Evolutionary conservation across 2,329 filamentous ascomycete species (phyloP).

Genomic region (Claviceps fusiformis): DNA sequence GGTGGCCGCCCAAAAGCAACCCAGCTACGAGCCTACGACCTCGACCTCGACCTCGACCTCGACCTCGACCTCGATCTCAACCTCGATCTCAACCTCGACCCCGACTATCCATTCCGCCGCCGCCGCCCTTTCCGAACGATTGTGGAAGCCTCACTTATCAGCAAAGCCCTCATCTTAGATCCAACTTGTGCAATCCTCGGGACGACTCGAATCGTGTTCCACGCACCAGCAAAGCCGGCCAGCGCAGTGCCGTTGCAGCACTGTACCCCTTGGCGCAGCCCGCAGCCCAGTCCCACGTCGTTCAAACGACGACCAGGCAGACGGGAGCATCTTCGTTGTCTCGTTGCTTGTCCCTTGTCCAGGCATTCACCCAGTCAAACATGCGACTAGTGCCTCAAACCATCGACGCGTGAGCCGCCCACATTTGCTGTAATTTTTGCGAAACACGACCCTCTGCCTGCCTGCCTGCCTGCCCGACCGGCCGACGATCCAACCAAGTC

Average conservation of each 20-base stretch:
- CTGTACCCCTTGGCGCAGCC: conserved; percentile 1
- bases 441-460: neutral
- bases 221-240: neutral
- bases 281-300: neutral
- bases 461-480: no score
- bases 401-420: neutral
- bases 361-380: neutral
- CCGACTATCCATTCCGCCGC: neutral
- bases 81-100: neutral
- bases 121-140: neutral
- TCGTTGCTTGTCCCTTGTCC: neutral
- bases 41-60: neutral
- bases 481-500: neutral
- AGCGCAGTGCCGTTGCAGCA: neutral
- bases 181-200: neutral
- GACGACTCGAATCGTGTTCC: neutral
- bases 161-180: neutral
- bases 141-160: neutral
- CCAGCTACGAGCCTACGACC: neutral
- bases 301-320: neutral
- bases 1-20: neutral
- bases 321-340: neutral
- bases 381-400: neutral
- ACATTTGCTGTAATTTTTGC: neutral
- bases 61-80: neutral